Evolutionary conservation across 164 flowering plant species (phyloP).

Genomic region (Liquidambar formosana): DNA sequence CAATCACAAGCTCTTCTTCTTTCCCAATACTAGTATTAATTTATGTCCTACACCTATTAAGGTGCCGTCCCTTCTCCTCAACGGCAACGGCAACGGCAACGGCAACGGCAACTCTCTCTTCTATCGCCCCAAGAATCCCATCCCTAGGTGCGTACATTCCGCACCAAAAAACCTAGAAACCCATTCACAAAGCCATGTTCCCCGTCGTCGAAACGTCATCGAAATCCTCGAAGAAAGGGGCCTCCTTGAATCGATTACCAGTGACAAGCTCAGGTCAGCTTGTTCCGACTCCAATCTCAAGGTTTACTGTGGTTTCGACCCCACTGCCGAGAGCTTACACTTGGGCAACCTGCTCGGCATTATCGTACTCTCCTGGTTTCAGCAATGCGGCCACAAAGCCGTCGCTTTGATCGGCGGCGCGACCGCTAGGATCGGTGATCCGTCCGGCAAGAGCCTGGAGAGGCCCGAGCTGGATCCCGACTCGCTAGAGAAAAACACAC

Average conservation of each 20-base stretch:
- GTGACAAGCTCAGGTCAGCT: constrained; percentile 49
- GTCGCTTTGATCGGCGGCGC: constrained; percentile 84
- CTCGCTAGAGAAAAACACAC: constrained; percentile 49
- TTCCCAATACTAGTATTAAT: no score
- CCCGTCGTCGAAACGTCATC: constrained; percentile 46
- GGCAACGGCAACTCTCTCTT: not conserved
- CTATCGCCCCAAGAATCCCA: constrained; percentile 3
- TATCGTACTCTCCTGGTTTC: constrained; percentile 85
- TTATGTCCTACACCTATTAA: no score
- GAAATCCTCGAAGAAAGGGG: constrained; percentile 70
- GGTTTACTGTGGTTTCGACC: constrained; percentile 89
- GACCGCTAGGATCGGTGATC: constrained; percentile 82
- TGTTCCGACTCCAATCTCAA: constrained; percentile 29
- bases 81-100: no score
- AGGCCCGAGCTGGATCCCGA: constrained; percentile 63
- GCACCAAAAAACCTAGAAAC: constrained; percentile 7
- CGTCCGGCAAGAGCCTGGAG: constrained; percentile 76
- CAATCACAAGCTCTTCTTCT: not conserved
- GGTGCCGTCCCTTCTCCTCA: not conserved
- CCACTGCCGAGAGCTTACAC: constrained; percentile 80
- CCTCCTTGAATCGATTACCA: constrained; percentile 69
- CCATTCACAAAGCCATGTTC: not conserved
- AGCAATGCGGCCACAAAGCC: constrained; percentile 55
- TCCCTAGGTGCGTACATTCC: constrained; percentile 9
- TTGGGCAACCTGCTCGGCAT: constrained; percentile 79